These are phyloP conservation scores for Fraxinus quadrangulata DNA, from an alignment of 257 asterid genomes.

Conservation along the genomic window DNA sequence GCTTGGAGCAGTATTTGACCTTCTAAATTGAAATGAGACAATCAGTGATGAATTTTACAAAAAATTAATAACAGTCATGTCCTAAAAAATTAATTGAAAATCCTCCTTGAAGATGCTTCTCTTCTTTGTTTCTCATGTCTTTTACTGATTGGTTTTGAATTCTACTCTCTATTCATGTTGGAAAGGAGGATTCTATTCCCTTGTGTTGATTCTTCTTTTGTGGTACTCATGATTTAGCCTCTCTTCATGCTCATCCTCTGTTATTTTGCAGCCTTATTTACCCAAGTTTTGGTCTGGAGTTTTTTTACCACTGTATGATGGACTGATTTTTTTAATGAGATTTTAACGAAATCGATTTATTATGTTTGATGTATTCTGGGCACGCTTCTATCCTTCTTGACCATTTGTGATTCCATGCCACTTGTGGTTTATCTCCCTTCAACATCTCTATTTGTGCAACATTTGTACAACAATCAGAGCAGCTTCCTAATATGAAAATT, in stretches of 20 bases:
- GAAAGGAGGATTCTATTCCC: neutral
- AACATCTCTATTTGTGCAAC: constrained; percentile 5
- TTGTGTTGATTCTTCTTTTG: neutral
- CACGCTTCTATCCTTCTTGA: neutral
- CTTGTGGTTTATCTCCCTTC: neutral
- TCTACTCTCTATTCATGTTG: neutral
- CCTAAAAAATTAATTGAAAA: neutral
- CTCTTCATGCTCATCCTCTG: neutral
- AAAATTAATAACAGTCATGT: neutral
- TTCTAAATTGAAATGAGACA: constrained; percentile 9
- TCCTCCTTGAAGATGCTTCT: constrained; percentile 15
- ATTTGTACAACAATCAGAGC: constrained; percentile 13
- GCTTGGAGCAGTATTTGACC: neutral
- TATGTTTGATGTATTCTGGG: neutral
- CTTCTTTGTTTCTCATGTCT: constrained; percentile 1
- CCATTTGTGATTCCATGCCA: constrained; percentile 10
- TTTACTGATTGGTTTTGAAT: constrained; percentile 15
- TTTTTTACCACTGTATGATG: neutral
- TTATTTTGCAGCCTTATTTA: neutral
- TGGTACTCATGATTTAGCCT: neutral
- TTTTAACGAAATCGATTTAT: neutral
- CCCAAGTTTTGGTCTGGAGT: neutral
- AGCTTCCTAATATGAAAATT: constrained; percentile 19
- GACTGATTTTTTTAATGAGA: constrained; percentile 7
- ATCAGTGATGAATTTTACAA: neutral